Evolutionary conservation across 1,284 basidiomycete genomes (phyloP).

Genomic region (Ganoderma leucocontextum): DNA sequence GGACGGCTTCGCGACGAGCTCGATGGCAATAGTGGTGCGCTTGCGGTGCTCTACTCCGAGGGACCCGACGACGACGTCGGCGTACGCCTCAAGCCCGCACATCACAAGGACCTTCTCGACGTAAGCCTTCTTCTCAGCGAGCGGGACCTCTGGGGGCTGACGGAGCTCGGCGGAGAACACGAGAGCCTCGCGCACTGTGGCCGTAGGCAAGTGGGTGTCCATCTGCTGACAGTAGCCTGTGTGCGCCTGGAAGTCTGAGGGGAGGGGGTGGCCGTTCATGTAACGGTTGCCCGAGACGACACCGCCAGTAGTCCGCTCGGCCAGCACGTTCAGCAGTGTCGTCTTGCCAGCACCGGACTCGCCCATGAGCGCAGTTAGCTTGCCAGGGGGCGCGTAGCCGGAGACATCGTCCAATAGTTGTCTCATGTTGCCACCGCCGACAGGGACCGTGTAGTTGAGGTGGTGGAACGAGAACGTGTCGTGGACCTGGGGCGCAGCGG

Average conservation of each 20-base stretch:
- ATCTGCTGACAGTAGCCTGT: slow-evolving; percentile 86
- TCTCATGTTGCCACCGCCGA: slow-evolving; percentile 61
- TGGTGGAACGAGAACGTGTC: slow-evolving; percentile 73
- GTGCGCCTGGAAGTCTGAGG: slow-evolving; percentile 78
- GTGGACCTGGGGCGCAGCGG: slow-evolving; percentile 39
- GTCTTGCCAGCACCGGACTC: slow-evolving; percentile 87
- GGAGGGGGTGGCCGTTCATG: slow-evolving; percentile 79
- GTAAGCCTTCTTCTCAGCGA: slow-evolving; percentile 81
- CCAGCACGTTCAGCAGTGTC: slow-evolving; percentile 85
- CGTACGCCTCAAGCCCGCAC: slow-evolving; percentile 78
- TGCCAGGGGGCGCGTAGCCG: slow-evolving; percentile 86
- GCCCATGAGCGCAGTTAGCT: slow-evolving; percentile 81
- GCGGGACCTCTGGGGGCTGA: slow-evolving; percentile 74
- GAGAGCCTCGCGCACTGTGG: slow-evolving; percentile 87
- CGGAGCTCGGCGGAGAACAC: slow-evolving; percentile 85
- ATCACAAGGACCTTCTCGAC: slow-evolving; percentile 83
- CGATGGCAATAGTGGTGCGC: slow-evolving; percentile 84
- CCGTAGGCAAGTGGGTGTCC: slow-evolving; percentile 77
- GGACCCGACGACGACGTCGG: slow-evolving; percentile 80
- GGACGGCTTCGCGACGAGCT: slow-evolving; percentile 80
- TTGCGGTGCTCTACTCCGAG: slow-evolving; percentile 83
- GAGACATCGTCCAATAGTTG: slow-evolving; percentile 81
- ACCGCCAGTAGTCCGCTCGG: slow-evolving; percentile 81
- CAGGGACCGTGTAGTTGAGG: slow-evolving; percentile 67
- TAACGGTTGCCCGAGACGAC: slow-evolving; percentile 83